These are phyloP conservation scores for Rhodotorula sp. DNA, from an alignment of 1,284 basidiomycete species.

Conservation along the genomic window DNA sequence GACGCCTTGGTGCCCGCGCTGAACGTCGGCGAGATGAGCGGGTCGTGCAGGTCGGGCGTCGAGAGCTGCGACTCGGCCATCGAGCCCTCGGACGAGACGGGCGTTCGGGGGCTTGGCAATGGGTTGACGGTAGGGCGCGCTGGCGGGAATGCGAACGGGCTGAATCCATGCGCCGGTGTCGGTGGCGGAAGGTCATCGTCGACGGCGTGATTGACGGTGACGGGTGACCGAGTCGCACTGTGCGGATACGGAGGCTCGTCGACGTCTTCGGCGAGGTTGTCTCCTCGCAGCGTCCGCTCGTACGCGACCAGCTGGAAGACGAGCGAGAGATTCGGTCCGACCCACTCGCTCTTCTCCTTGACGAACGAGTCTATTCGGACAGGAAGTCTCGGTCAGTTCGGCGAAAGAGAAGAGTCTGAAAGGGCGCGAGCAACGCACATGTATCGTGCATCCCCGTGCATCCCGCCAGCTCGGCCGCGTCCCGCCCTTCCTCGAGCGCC, in stretches of 20 bases:
- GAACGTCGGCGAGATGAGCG: conserved; percentile 22
- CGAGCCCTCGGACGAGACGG: conserved; percentile 19
- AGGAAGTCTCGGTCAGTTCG: rapidly evolving
- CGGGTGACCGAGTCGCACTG: conserved; percentile 10
- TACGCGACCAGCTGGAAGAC: conserved; percentile 96
- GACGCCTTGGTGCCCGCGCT: conserved; percentile 25
- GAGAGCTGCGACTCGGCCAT: conserved; percentile 26
- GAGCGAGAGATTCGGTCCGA: conserved; percentile 93
- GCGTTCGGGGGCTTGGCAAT: conserved; percentile 22
- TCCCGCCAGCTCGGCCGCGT: conserved; percentile 22
- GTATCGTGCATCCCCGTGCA: conserved; percentile 81
- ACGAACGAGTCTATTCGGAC: conserved; percentile 41
- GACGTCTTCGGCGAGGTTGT: conserved; percentile 14
- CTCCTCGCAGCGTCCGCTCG: conserved; percentile 67
- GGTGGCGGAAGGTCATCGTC: conserved; percentile 65
- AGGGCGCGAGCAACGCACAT: conserved; percentile 69
- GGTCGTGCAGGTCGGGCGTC: conserved; percentile 31
- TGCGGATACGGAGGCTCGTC: conserved; percentile 20
- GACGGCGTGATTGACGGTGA: conserved; percentile 54
- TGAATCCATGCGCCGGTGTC: conserved; percentile 76
- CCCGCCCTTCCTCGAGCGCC: conserved; percentile 55
- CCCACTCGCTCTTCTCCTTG: conserved; percentile 81
- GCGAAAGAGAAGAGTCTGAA: neutral
- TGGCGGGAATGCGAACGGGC: conserved; percentile 59
- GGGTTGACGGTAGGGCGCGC: neutral